These are phyloP conservation scores for Pichia sp. DNA, from an alignment of 1,139 yeast genomes.

Conservation along the genomic window DNA sequence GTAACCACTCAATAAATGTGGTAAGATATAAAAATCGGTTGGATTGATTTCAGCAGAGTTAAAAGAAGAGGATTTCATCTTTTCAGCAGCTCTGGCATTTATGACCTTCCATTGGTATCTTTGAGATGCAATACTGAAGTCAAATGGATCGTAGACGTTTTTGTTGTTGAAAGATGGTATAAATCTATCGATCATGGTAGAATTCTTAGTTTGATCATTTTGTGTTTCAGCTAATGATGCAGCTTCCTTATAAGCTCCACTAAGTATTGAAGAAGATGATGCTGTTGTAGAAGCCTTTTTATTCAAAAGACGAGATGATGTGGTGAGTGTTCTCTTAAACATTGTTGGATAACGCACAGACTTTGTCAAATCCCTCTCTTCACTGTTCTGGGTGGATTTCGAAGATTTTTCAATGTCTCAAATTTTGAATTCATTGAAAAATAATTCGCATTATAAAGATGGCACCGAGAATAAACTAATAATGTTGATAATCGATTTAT, in stretches of 20 bases:
- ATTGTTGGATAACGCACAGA: background rate
- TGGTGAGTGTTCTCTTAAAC: background rate
- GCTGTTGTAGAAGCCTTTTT: too few relatives aligned
- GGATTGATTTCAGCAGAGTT: conserved; percentile 55
- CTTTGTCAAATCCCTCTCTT: too few relatives aligned
- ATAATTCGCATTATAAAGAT: too few relatives aligned
- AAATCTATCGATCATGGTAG: conserved; percentile 24
- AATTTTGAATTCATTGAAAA: too few relatives aligned
- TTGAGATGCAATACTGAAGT: conserved; percentile 52
- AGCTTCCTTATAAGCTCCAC: background rate
- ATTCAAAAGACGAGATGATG: background rate
- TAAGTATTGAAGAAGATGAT: background rate
- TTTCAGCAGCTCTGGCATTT: conserved; percentile 14
- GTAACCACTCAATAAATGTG: conserved; percentile 52
- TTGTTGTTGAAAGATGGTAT: conserved; percentile 30
- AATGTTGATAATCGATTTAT: too few relatives aligned
- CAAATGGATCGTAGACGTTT: conserved; percentile 63
- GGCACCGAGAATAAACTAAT: too few relatives aligned
- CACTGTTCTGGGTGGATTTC: too few relatives aligned
- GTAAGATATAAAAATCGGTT: conserved; percentile 55
- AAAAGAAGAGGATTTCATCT: conserved; percentile 27
- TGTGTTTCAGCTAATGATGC: background rate
- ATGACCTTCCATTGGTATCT: conserved; percentile 29
- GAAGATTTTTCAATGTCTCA: too few relatives aligned
- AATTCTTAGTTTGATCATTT: background rate